These are phyloP conservation scores for Calocybe gangraenosa DNA, from an alignment of 768 basidiomycete genomes.

Conservation along the genomic window DNA sequence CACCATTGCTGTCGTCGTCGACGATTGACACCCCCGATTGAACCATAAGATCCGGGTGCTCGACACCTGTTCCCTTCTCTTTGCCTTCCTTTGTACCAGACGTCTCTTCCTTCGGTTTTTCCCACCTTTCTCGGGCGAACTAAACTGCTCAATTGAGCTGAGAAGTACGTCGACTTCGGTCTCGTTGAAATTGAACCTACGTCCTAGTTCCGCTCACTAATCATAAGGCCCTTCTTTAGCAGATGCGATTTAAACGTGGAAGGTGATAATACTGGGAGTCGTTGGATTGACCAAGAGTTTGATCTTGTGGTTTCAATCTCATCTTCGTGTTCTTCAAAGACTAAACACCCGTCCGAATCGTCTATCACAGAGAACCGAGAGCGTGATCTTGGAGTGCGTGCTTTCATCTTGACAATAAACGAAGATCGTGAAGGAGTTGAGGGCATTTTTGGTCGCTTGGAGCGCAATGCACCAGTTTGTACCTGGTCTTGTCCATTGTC, in stretches of 20 bases:
- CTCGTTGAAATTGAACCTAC: conserved; percentile 16
- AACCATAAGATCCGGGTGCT: too few species aligned
- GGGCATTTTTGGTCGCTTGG: neutral
- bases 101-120: neutral
- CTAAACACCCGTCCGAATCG: neutral
- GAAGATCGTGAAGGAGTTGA: conserved; percentile 16
- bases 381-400: conserved; percentile 19
- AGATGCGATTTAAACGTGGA: conserved; percentile 35
- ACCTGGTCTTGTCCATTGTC: too few species aligned
- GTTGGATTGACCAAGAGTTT: conserved; percentile 18
- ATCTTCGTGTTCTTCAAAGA: conserved; percentile 3
- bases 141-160: conserved; percentile 59
- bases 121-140: conserved; percentile 39
- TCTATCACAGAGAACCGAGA: conserved; percentile 6
- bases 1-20: too few species aligned
- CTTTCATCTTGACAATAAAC: conserved; percentile 25
- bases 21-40: too few species aligned
- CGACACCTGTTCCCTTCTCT: too few species aligned
- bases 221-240: conserved; percentile 12
- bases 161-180: conserved; percentile 24
- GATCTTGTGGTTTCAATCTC: neutral
- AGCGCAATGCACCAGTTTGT: neutral
- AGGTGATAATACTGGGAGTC: conserved; percentile 40
- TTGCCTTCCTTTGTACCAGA: neutral
- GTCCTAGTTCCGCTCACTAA: too few species aligned